Evolutionary conservation across 1,284 basidiomycete genomes (phyloP).

Genomic region (Tetrapyrgos nigripes): DNA sequence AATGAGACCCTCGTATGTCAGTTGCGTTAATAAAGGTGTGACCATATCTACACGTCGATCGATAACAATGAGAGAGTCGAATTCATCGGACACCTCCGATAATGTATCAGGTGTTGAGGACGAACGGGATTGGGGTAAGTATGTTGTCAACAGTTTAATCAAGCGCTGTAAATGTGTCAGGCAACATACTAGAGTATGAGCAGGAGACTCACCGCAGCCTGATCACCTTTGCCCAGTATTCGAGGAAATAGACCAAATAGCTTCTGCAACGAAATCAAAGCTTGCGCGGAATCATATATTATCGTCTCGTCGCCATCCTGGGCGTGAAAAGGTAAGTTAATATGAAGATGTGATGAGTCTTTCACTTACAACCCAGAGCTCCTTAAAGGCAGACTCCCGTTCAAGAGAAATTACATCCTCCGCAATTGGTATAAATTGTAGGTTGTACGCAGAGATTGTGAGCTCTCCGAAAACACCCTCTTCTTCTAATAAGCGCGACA

Average conservation of each 20-base stretch:
- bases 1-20: constrained; percentile 97
- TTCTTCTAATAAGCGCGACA: constrained; percentile 85
- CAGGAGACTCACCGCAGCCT: constrained; percentile 72
- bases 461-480: constrained; percentile 93
- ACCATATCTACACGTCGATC: constrained; percentile 96
- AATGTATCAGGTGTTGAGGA: constrained; percentile 45
- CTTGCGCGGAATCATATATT: constrained; percentile 89
- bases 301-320: constrained; percentile 95
- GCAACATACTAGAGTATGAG: not conserved
- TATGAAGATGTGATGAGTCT: constrained; percentile 5
- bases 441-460: constrained; percentile 83
- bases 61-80: constrained; percentile 90
- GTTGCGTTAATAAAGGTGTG: constrained; percentile 93
- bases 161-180: constrained; percentile 62
- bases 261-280: constrained; percentile 85
- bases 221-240: constrained; percentile 93
- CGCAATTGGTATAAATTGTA: constrained; percentile 93
- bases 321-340: constrained; percentile 2
- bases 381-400: constrained; percentile 82
- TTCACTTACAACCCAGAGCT: constrained; percentile 81
- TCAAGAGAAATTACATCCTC: constrained; percentile 92
- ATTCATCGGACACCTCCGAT: constrained; percentile 56
- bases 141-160: constrained; percentile 72
- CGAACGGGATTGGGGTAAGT: constrained; percentile 50
- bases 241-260: constrained; percentile 92